Conservation (phyloP, 1,139 yeast genomes). For the Diutina siamensis region DNA sequence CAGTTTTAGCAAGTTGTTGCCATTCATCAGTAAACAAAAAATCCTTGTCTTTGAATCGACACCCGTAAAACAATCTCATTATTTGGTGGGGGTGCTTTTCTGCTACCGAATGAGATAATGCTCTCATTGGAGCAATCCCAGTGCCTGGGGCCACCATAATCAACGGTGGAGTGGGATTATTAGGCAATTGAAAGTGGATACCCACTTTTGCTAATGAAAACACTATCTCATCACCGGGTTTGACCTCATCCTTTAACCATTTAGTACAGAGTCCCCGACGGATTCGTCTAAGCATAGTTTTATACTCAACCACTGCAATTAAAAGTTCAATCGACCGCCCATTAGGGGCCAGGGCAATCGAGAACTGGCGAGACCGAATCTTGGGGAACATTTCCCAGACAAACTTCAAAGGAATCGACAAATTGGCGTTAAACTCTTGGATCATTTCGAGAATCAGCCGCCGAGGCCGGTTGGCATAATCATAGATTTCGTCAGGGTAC, state of each 20-base stretch:
- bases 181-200: slow-evolving; percentile 19
- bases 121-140: slow-evolving; percentile 83
- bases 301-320: slow-evolving; percentile 78
- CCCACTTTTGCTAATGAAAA: slow-evolving; percentile 44
- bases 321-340: slow-evolving; percentile 43
- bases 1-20: slow-evolving; percentile 21
- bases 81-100: slow-evolving; percentile 14
- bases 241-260: slow-evolving; percentile 46
- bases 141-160: slow-evolving; percentile 84
- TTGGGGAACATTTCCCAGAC: slow-evolving; percentile 68
- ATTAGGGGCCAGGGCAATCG: slow-evolving; percentile 58
- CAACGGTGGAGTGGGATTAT: slow-evolving; percentile 32
- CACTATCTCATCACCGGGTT: slow-evolving; percentile 36
- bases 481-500: slow-evolving; percentile 69
- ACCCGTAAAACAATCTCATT: slow-evolving; percentile 61
- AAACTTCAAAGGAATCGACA: slow-evolving; percentile 63
- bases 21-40: slow-evolving; percentile 52
- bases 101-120: slow-evolving; percentile 34
- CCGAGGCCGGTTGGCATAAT: slow-evolving; percentile 86
- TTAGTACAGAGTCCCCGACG: slow-evolving; percentile 79
- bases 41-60: slow-evolving; percentile 58
- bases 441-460: slow-evolving; percentile 78
- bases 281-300: slow-evolving; percentile 63
- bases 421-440: slow-evolving; percentile 60
- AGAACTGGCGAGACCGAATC: slow-evolving; percentile 71